Percentiles rank a stretch among this genome's conserved stretches.
Conservation (phyloP, 2,329 filamentous ascomycete genomes). For the Eurotiales sp. region DNA sequence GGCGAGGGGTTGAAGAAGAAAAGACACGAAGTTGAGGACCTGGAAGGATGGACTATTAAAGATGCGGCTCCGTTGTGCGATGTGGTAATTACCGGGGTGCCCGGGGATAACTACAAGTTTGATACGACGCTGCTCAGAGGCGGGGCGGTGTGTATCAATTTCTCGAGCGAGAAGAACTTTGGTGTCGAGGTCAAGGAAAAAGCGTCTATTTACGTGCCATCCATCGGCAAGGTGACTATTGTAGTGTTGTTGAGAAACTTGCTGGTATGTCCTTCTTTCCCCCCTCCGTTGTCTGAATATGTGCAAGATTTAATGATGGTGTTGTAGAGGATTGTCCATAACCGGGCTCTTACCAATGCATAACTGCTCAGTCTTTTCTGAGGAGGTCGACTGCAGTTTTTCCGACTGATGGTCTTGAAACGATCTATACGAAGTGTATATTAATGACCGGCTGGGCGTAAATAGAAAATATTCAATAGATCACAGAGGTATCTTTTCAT, state of each 20-base stretch:
- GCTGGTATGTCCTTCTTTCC: constrained; percentile 65
- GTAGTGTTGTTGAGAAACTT: constrained; percentile 85
- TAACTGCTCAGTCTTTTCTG: not conserved
- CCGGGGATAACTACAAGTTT: constrained; percentile 83
- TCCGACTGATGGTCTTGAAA: too few relatives aligned
- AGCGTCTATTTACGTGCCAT: constrained; percentile 93
- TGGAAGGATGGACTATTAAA: constrained; percentile 73
- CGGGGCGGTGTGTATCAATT: constrained; percentile 97
- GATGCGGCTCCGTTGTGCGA: constrained; percentile 84
- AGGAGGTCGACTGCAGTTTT: too few relatives aligned
- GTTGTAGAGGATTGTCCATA: constrained; percentile 5
- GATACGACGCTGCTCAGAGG: constrained; percentile 77
- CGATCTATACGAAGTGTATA: too few relatives aligned
- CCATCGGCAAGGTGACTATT: constrained; percentile 96
- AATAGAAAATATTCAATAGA: too few relatives aligned
- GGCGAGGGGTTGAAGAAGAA: constrained; percentile 81
- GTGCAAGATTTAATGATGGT: not conserved
- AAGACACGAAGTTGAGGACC: constrained; percentile 81
- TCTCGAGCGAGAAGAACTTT: constrained; percentile 94
- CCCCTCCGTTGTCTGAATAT: not conserved
- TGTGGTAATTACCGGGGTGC: constrained; percentile 91
- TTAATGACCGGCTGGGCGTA: too few relatives aligned
- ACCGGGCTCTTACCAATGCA: constrained; percentile 5
- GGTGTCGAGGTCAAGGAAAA: constrained; percentile 86
- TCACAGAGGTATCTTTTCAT: too few relatives aligned